These are phyloP conservation scores for Ulota crispa DNA, from an alignment of 225 moss, liverwort and hornwort species.

Conservation along the genomic window DNA sequence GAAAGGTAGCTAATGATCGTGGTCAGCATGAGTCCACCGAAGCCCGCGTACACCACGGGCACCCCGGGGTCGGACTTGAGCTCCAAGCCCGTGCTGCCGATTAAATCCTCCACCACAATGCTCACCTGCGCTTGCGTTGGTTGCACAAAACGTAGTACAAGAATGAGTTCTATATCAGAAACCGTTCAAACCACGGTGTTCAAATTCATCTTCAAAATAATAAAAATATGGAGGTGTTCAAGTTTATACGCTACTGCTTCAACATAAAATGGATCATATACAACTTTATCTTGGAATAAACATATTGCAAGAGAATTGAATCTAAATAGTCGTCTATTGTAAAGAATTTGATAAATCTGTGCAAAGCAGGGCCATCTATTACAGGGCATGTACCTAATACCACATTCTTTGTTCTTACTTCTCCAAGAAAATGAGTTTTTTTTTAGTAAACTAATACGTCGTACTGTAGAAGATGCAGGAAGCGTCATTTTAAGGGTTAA, in stretches of 20 bases:
- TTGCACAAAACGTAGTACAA: background rate
- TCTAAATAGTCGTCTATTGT: no score
- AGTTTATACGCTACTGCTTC: background rate
- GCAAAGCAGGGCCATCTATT: background rate
- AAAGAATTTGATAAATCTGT: background rate
- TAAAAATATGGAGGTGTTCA: background rate
- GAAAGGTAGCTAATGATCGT: conserved; percentile 89
- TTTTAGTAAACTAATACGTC: background rate
- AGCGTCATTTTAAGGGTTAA: no score
- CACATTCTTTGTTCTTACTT: background rate
- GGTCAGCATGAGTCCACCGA: conserved; percentile 90
- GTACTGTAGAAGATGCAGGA: background rate
- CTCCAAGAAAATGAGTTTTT: background rate
- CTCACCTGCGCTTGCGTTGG: conserved; percentile 11
- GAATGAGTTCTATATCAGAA: background rate
- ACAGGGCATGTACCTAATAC: no score
- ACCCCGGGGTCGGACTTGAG: conserved; percentile 96
- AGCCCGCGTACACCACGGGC: conserved; percentile 86
- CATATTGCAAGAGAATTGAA: no score
- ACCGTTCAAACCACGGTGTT: background rate
- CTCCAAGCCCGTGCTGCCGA: conserved; percentile 92
- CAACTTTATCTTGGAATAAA: no score
- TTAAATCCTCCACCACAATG: conserved; percentile 82
- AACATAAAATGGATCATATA: no score
- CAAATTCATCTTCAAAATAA: background rate